phyloP scores from a whole-genome alignment of 306 rosid genomes.

The Glycine latifolia region DNA sequence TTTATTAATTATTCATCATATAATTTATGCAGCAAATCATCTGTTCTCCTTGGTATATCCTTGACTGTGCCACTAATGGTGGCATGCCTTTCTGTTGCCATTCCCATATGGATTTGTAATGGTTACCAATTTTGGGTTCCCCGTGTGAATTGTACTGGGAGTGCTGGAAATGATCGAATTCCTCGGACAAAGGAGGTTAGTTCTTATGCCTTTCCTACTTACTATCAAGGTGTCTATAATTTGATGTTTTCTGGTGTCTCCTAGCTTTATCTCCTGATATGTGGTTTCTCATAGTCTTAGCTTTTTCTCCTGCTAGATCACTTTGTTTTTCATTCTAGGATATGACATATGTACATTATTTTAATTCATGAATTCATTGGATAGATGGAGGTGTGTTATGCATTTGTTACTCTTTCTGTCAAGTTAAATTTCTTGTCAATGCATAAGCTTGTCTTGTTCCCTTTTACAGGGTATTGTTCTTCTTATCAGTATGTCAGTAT shows the following conservation, averaged over 20 bases:
- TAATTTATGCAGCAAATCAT: slow-evolving; percentile 90
- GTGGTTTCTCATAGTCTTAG: not conserved
- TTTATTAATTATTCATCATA: slow-evolving; percentile 17
- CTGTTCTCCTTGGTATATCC: slow-evolving; percentile 95
- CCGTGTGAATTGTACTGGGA: slow-evolving; percentile 59
- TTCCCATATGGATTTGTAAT: slow-evolving; percentile 92
- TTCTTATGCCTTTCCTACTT: slow-evolving; percentile 31
- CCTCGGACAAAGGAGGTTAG: slow-evolving; percentile 86
- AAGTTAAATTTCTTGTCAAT: slow-evolving; percentile 11
- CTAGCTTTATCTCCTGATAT: not conserved
- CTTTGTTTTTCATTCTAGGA: too few species aligned
- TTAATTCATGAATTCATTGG: slow-evolving; percentile 9
- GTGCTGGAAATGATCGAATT: slow-evolving; percentile 69
- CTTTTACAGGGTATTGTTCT: slow-evolving; percentile 82
- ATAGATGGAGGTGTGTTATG: not conserved
- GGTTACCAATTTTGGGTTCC: slow-evolving; percentile 94
- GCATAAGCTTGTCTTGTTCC: slow-evolving; percentile 42
- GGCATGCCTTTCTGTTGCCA: slow-evolving; percentile 92
- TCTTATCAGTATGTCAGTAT: slow-evolving; percentile 67
- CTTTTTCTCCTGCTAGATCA: too few species aligned
- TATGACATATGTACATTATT: too few species aligned
- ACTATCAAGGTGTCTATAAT: not conserved
- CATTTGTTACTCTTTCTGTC: not conserved
- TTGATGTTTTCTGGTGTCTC: slow-evolving; percentile 16
- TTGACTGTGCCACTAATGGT: slow-evolving; percentile 95